These are phyloP conservation scores for Vitis amurensis DNA, from an alignment of 164 flowering plant genomes.

Conservation along the genomic window DNA sequence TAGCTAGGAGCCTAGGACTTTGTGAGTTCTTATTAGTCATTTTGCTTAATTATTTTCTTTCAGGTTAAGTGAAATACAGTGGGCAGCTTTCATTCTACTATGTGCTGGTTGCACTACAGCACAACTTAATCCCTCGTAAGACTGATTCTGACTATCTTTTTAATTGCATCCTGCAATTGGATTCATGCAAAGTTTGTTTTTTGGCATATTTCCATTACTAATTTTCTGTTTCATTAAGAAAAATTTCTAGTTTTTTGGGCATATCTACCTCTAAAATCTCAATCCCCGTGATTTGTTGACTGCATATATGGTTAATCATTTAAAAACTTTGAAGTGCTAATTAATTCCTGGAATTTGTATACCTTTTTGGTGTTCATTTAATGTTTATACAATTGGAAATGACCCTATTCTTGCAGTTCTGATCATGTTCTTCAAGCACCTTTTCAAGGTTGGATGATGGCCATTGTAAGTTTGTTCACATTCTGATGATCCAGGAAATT, in stretches of 20 bases:
- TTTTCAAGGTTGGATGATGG: slow-evolving; percentile 93
- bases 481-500: slow-evolving; percentile 7
- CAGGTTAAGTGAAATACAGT: slow-evolving; percentile 94
- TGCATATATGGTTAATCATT: background rate
- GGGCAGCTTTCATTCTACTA: slow-evolving; percentile 93
- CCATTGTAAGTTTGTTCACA: slow-evolving; percentile 68
- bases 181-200: background rate
- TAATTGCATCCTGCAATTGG: background rate
- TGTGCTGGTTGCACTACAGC: slow-evolving; percentile 98
- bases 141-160: background rate
- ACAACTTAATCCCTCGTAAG: slow-evolving; percentile 87
- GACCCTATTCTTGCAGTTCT: slow-evolving; percentile 57
- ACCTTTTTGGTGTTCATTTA: background rate
- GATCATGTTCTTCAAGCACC: slow-evolving; percentile 95
- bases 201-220: background rate
- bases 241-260: background rate
- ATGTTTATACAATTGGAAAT: slow-evolving; percentile 1
- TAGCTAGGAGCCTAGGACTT: too few relatives aligned
- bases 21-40: background rate
- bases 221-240: too few relatives aligned
- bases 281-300: background rate
- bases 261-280: background rate
- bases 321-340: background rate
- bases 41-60: slow-evolving; percentile 12
- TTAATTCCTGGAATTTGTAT: background rate